Base-by-base conservation (phyloP, 345 rosid species). In the Angophora floribunda region DNA sequence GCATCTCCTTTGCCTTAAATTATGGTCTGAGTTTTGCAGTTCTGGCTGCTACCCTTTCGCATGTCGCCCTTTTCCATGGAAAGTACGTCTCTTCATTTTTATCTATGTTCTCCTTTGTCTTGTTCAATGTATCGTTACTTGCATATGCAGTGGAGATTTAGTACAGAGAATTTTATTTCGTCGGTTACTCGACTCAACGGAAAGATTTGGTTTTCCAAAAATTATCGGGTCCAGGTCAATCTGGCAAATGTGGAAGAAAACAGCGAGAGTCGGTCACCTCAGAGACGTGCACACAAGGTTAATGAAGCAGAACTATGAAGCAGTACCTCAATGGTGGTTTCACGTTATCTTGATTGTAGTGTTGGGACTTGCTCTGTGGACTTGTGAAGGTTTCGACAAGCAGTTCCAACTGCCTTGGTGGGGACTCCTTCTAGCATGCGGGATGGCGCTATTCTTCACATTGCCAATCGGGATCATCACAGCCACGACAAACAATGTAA, bases 361-460 rank as follows among this genome's bases (percentile, higher is more conserved):
- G 51, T 36, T 95, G 10, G 93, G 75, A 44, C 93, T 96, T 2
- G 86, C 98, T 26, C 49, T 96, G 85, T 88, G 90, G n/a, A 94
- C 96, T n/a, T 91, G 95, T 52, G 98, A 97, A 93, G 99, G 98
- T 63, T 97, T 96, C 87, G 91, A 86, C 80, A 90, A 89, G 78
- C 92, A 94, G 90, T 96, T 96, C 79, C 99, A 96, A 86, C 96
- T 97, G 85, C 98, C 98, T 75, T 97, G 97, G 96, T 95, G 98
- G 97, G 98, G 97, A 65, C 92, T 96, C 91, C 16, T 96, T 45
- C 91, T 97, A 19, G 95, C 98, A 3, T 92, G 94, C n/a, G 86
- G 51, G 86, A 90, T 96, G 63, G 95, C 97, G 15, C 41, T 96
- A 13, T 88, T 96, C 85, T 96, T 96, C 95, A 96, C 97, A 41